phyloP scores from a whole-genome alignment of 306 rosid genomes.

The Myrica gale region DNA sequence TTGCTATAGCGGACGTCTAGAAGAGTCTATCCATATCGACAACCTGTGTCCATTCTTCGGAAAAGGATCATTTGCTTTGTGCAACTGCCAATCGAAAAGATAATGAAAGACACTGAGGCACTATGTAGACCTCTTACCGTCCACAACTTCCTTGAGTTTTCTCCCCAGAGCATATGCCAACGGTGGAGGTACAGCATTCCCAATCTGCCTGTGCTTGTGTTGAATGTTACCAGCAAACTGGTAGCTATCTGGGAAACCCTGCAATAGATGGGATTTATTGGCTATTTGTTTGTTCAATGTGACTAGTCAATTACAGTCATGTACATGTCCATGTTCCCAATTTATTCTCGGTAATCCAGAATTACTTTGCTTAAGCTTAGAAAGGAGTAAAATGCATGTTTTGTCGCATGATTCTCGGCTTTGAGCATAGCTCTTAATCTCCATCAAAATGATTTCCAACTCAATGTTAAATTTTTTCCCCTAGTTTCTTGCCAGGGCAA shows the following conservation, averaged over 20 bases:
- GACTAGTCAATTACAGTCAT: not conserved
- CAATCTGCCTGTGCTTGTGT: slow-evolving; percentile 93
- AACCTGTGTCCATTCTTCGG: not conserved
- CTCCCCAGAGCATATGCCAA: slow-evolving; percentile 79
- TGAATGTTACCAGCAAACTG: slow-evolving; percentile 65
- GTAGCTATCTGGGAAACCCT: slow-evolving; percentile 87
- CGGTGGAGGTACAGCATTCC: slow-evolving; percentile 98
- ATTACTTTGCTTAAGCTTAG: not conserved
- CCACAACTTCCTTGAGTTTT: slow-evolving; percentile 75
- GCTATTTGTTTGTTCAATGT: not conserved
- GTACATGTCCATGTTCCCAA: not conserved
- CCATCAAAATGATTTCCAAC: not conserved
- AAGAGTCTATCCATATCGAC: not conserved
- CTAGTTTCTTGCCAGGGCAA: slow-evolving; percentile 14
- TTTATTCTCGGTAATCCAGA: not conserved
- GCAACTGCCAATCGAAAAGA: not conserved
- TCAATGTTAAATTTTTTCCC: not conserved
- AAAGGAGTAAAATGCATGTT: not conserved
- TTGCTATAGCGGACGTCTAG: no score
- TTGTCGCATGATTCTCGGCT: not conserved
- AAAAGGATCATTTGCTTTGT: not conserved
- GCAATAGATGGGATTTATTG: slow-evolving; percentile 30
- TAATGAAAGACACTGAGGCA: not conserved
- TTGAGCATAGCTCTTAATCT: not conserved
- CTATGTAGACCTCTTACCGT: slow-evolving; percentile 36